Evolutionary conservation across 2,329 filamentous ascomycete genomes (phyloP).

Genomic region (Scedosporium dehoogii): DNA sequence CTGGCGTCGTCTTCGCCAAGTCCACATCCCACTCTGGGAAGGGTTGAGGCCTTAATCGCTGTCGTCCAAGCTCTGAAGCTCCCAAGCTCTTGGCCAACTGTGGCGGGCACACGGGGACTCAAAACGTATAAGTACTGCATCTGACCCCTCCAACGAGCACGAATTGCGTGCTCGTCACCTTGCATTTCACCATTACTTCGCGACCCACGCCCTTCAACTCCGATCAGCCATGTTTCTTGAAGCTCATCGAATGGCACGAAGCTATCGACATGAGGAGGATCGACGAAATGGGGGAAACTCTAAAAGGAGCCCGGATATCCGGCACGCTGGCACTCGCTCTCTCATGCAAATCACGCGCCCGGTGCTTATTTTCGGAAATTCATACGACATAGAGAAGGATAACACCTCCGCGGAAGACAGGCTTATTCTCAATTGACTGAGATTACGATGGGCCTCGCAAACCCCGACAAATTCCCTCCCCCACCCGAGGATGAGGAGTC

Average conservation of each 20-base stretch:
- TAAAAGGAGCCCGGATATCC: slow-evolving; percentile 1
- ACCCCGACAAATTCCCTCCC: neutral
- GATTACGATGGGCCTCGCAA: neutral
- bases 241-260: neutral
- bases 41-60: neutral
- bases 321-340: neutral
- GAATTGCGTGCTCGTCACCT: neutral
- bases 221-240: slow-evolving; percentile 1
- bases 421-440: neutral
- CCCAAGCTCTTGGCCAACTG: neutral
- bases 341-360: neutral
- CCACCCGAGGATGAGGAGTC: slow-evolving; percentile 20
- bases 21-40: neutral
- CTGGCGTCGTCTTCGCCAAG: neutral
- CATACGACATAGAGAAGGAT: neutral
- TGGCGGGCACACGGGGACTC: neutral
- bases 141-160: neutral
- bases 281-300: neutral
- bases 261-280: neutral
- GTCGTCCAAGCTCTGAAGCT: neutral
- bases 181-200: neutral
- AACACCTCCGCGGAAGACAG: neutral
- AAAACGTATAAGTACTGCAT: neutral
- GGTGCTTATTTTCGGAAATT: neutral
- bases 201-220: neutral